Percentiles rank a stretch among this genome's conserved stretches.
These are phyloP conservation scores for Capillidium rhysosporum DNA, from an alignment of 371 early-diverging fungal species.

Conservation along the genomic window DNA sequence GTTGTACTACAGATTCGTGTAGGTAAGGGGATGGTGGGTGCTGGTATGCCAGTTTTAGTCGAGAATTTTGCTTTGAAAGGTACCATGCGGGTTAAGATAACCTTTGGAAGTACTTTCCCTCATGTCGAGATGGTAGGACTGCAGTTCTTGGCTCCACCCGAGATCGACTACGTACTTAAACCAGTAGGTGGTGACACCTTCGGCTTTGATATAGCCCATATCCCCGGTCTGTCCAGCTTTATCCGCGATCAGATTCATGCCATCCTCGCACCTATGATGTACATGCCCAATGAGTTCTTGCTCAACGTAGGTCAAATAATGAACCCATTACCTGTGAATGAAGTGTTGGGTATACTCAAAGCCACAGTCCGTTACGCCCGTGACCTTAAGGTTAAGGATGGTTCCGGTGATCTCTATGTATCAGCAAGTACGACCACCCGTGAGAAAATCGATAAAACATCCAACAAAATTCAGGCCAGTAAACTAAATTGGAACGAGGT, in stretches of 20 bases:
- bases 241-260: slow-evolving; percentile 60
- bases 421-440: slow-evolving; percentile 37
- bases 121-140: slow-evolving; percentile 71
- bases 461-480: slow-evolving; percentile 39
- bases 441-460: slow-evolving; percentile 30
- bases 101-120: slow-evolving; percentile 67
- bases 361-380: slow-evolving; percentile 55
- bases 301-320: slow-evolving; percentile 69
- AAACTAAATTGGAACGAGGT: slow-evolving; percentile 78
- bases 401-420: slow-evolving; percentile 71
- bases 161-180: slow-evolving; percentile 82
- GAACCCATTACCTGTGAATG: slow-evolving; percentile 30
- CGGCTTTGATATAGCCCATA: slow-evolving; percentile 61
- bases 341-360: slow-evolving; percentile 73
- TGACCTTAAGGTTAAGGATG: slow-evolving; percentile 49
- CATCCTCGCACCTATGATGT: slow-evolving; percentile 59
- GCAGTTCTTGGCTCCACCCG: slow-evolving; percentile 73
- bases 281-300: slow-evolving; percentile 61
- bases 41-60: slow-evolving; percentile 82
- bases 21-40: slow-evolving; percentile 76
- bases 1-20: slow-evolving; percentile 80
- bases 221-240: slow-evolving; percentile 59
- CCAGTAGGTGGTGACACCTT: slow-evolving; percentile 78
- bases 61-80: slow-evolving; percentile 85
- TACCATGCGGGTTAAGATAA: slow-evolving; percentile 54